These are phyloP conservation scores for Kwoniella shandongensis DNA, from an alignment of 768 basidiomycete species.

Conservation along the genomic window DNA sequence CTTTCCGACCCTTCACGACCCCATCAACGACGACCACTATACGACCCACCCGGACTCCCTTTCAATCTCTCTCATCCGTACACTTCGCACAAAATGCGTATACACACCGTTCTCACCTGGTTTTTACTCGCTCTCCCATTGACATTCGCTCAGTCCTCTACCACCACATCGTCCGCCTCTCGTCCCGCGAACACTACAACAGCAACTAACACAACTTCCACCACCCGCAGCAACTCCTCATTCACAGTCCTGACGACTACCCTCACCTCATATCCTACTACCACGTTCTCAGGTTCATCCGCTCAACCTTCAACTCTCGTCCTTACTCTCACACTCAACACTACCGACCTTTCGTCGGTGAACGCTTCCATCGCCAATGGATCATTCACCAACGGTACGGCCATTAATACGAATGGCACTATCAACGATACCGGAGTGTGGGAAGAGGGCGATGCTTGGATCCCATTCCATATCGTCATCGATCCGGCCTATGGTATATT, in stretches of 20 bases:
- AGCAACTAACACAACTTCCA: conserved; percentile 11
- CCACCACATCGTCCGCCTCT: not conserved
- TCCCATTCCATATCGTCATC: conserved; percentile 64
- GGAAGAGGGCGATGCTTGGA: conserved; percentile 43
- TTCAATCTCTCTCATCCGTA: too few species aligned
- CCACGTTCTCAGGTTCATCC: conserved; percentile 40
- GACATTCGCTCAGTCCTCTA: conserved; percentile 18
- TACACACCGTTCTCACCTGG: conserved; percentile 1
- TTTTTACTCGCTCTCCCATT: conserved; percentile 11
- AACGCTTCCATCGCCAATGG: conserved; percentile 23
- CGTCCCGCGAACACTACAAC: conserved; percentile 8
- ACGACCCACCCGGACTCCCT: too few species aligned
- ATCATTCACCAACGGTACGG: conserved; percentile 30
- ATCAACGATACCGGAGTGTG: conserved; percentile 39
- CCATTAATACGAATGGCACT: conserved; percentile 11
- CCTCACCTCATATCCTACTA: conserved; percentile 45
- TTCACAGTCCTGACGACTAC: conserved; percentile 35
- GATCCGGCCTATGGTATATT: conserved; percentile 88
- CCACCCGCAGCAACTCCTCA: conserved; percentile 10
- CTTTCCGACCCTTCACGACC: too few species aligned
- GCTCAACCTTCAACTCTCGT: conserved; percentile 48
- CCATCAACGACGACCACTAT: too few species aligned
- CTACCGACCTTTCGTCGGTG: conserved; percentile 8
- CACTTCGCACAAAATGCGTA: too few species aligned
- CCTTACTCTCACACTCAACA: conserved; percentile 46